phyloP scores from a whole-genome alignment of 371 early-diverging fungal species.

The Batkoa obscura region DNA sequence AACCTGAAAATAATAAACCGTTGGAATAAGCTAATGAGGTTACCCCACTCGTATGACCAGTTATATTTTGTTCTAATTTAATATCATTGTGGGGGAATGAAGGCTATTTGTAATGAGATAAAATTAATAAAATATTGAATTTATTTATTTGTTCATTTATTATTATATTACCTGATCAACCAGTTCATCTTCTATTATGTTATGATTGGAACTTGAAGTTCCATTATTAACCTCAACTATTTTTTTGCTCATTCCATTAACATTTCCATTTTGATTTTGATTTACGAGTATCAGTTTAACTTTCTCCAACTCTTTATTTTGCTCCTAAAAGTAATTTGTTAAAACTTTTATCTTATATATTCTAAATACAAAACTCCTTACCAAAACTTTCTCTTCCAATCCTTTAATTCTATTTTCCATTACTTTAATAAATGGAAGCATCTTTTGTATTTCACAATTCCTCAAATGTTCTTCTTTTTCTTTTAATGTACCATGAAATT shows the following conservation, averaged over 20 bases:
- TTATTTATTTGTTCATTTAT: not conserved
- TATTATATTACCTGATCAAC: not conserved
- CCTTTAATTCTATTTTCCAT: not conserved
- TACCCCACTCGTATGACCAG: constrained; percentile 29
- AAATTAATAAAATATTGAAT: not conserved
- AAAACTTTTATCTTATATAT: constrained; percentile 14
- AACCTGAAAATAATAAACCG: constrained; percentile 27
- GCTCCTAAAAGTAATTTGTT: not conserved
- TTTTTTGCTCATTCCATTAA: too few relatives aligned
- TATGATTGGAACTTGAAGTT: not conserved
- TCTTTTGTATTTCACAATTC: not conserved
- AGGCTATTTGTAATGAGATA: too few relatives aligned
- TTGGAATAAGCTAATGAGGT: constrained; percentile 29
- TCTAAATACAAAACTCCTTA: not conserved
- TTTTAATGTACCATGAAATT: constrained; percentile 18
- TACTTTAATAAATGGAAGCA: not conserved
- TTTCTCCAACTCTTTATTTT: not conserved
- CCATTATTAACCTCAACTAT: not conserved
- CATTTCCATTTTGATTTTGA: too few relatives aligned
- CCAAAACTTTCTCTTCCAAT: not conserved
- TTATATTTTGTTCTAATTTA: constrained; percentile 10
- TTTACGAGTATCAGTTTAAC: not conserved
- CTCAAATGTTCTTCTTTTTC: not conserved
- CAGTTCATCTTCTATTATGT: not conserved
- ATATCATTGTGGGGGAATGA: not conserved